Evolutionary conservation across 1,284 basidiomycete species (phyloP), one percentile per base, ranked within the genome.

Genomic region (Irpex sp.): DNA sequence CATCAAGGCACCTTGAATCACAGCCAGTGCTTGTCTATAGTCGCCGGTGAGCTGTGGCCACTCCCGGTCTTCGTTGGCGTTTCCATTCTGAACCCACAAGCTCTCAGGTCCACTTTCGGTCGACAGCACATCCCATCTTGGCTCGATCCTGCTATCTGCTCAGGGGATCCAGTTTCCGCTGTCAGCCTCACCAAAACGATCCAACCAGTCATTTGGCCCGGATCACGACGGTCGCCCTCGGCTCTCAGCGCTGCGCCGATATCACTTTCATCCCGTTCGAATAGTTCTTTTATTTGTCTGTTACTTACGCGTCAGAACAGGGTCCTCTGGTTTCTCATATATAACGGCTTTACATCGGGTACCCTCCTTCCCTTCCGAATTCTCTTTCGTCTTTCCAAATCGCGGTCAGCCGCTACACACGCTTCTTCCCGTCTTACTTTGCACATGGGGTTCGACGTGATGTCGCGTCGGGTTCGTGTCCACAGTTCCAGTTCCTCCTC

Each of bases 181-280:
- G n/a, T 19, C 49, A 51, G 19, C 49, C 19, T 31, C 54, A 9
- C 26, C 26, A 26, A 26, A 26, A 26, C 26, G 26, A 26, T 26
- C 26, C 26, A 34, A 9, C 15, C 40, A 31, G 54, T 36, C 54
- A 56, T 34, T 26, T 71, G 66, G 11, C 67, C 72, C 76, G 78
- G 79, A 79, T 80, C 79, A 71, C 69, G 66, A 63, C 60, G 63
- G 65, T 64, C 61, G 58, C 65, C 65, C 70, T 36, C 71, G 72
- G 69, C 70, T 62, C 61, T 61, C 59, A 64, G 65, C 65, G 67
- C 69, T 63, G 66, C 67, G 66, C 67, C 66, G 26, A 48, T 59
- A 44, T 49, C 59, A 51, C 48, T 60, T 66, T 66, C 65, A 65
- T 66, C 54, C 34, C 15, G 26, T 36, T 26, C 26, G 26, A 9